phyloP scores from a whole-genome alignment of 768 basidiomycete species.

The Chiua virens region DNA sequence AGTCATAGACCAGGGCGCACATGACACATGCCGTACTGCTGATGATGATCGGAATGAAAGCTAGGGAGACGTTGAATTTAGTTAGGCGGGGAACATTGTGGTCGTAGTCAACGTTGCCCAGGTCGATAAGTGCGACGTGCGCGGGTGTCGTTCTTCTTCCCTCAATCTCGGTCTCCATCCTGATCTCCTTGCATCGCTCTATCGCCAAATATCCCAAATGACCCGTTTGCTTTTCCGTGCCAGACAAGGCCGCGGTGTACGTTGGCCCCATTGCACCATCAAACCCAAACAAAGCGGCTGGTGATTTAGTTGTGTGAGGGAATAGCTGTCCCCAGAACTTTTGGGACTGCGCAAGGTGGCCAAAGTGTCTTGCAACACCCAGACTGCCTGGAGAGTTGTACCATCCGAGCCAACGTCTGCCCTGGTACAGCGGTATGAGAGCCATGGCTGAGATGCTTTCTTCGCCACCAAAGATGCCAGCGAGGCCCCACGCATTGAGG shows the following conservation, averaged over 20 bases:
- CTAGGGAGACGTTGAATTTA: conserved; percentile 1
- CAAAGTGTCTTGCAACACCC: conserved; percentile 29
- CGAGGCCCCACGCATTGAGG: conserved; percentile 31
- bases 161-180: not conserved
- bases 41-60: conserved; percentile 24
- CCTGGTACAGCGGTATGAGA: conserved; percentile 29
- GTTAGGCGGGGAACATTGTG: conserved; percentile 2
- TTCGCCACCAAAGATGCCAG: conserved; percentile 36
- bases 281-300: conserved; percentile 22
- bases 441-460: conserved; percentile 32
- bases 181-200: conserved; percentile 16
- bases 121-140: conserved; percentile 20
- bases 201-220: conserved; percentile 28
- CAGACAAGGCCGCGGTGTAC: conserved; percentile 27
- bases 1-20: conserved; percentile 28
- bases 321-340: conserved; percentile 28
- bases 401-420: conserved; percentile 34
- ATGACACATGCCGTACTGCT: conserved; percentile 23
- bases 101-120: conserved; percentile 3
- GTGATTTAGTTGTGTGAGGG: conserved; percentile 21
- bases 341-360: conserved; percentile 23
- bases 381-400: conserved; percentile 36
- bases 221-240: conserved; percentile 28
- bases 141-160: conserved; percentile 15
- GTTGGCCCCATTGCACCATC: conserved; percentile 27